Percentiles rank a stretch among this genome's conserved stretches.
These are phyloP conservation scores for Cutaneotrichosporon curvatum DNA, from an alignment of 1,284 basidiomycete genomes.

Conservation along the genomic window DNA sequence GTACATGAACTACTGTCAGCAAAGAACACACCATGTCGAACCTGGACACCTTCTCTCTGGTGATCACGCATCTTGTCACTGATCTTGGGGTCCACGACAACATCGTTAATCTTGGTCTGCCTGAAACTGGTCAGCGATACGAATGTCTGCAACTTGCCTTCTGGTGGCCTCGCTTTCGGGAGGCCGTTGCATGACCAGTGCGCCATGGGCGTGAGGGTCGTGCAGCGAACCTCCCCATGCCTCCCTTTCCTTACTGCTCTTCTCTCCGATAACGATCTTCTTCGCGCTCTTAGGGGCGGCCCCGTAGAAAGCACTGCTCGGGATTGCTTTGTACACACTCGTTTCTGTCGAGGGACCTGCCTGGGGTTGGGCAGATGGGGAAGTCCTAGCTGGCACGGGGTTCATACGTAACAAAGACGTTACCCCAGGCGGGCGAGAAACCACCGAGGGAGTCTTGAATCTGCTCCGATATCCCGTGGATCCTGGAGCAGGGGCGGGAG, in stretches of 20 bases:
- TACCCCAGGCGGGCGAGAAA: not conserved
- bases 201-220: constrained; percentile 65
- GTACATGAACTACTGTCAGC: constrained; percentile 68
- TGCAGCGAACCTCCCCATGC: constrained; percentile 30
- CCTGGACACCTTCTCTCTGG: constrained; percentile 70
- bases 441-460: not conserved
- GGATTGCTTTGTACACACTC: not conserved
- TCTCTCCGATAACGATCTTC: constrained; percentile 35
- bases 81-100: constrained; percentile 90
- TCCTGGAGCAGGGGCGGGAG: not conserved
- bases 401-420: not conserved
- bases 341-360: too few relatives aligned
- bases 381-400: not conserved
- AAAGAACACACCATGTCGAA: constrained; percentile 12
- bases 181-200: constrained; percentile 80
- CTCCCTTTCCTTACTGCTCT: constrained; percentile 31
- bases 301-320: constrained; percentile 27
- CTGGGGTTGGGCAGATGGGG: too few relatives aligned
- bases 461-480: not conserved
- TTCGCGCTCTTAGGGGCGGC: constrained; percentile 19
- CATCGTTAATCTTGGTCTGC: constrained; percentile 56
- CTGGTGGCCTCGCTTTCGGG: constrained; percentile 66
- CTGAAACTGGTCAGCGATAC: too few relatives aligned
- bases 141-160: constrained; percentile 51
- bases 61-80: constrained; percentile 73